Conservation (phyloP, 345 rosid species). For the Excoecaria cochinchinensis region DNA sequence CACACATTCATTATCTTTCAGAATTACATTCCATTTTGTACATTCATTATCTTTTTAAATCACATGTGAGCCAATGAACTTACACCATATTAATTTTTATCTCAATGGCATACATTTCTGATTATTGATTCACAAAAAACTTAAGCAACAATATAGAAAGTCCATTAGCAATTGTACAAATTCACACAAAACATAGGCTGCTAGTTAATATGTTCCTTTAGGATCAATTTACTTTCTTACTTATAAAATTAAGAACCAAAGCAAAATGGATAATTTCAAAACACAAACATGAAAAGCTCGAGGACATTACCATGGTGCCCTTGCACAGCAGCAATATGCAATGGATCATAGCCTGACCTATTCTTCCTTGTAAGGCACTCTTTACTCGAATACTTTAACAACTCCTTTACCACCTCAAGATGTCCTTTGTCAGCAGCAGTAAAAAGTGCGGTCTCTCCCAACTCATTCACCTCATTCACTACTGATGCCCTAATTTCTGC, state of each 20-base stretch:
- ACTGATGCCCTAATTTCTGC: slow-evolving; percentile 78
- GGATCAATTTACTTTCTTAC: not conserved
- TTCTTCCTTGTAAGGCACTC: slow-evolving; percentile 79
- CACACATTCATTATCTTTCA: no score
- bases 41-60: no score
- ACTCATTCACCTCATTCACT: slow-evolving; percentile 91
- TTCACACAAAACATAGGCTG: not conserved
- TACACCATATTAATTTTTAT: not conserved
- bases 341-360: slow-evolving; percentile 68
- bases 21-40: no score
- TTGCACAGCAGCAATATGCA: slow-evolving; percentile 82
- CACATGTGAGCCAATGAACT: not conserved
- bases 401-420: slow-evolving; percentile 81
- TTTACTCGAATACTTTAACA: slow-evolving; percentile 73
- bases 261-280: not conserved
- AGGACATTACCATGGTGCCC: slow-evolving; percentile 80
- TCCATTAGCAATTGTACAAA: not conserved
- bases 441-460: slow-evolving; percentile 85
- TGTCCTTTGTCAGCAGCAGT: slow-evolving; percentile 92
- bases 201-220: not conserved
- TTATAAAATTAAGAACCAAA: not conserved
- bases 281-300: not conserved
- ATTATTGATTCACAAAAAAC: no score
- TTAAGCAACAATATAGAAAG: not conserved
- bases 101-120: no score